These are phyloP conservation scores for Xylaria longipes DNA, from an alignment of 495 filamentous ascomycete genomes.

Conservation along the genomic window DNA sequence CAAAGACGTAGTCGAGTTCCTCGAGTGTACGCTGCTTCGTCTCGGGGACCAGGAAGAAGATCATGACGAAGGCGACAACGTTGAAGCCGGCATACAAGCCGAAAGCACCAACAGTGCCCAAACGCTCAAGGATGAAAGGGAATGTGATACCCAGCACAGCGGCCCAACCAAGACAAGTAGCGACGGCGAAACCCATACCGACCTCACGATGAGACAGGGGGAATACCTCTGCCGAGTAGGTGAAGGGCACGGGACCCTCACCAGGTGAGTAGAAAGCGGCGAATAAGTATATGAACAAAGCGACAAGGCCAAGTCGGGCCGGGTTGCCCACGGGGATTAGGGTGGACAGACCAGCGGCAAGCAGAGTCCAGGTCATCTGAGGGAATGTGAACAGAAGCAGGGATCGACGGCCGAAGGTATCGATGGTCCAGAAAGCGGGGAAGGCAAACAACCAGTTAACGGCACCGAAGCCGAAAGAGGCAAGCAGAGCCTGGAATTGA, in stretches of 20 bases:
- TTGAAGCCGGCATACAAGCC: conserved; percentile 69
- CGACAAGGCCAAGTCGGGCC: conserved; percentile 55
- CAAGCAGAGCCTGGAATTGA: conserved; percentile 66
- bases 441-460: conserved; percentile 86
- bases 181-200: conserved; percentile 77
- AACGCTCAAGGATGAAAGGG: conserved; percentile 63
- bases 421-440: conserved; percentile 84
- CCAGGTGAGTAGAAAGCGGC: conserved; percentile 77
- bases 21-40: conserved; percentile 74
- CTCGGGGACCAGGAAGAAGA: conserved; percentile 72
- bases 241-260: conserved; percentile 83
- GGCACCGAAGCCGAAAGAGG: conserved; percentile 79
- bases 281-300: conserved; percentile 76
- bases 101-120: conserved; percentile 63
- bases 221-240: conserved; percentile 80
- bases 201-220: conserved; percentile 76
- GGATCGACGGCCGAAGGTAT: conserved; percentile 78
- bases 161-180: conserved; percentile 72
- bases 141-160: conserved; percentile 69
- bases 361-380: conserved; percentile 79
- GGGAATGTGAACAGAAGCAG: conserved; percentile 87
- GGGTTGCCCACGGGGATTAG: conserved; percentile 63
- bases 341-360: conserved; percentile 74
- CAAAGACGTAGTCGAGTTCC: conserved; percentile 86
- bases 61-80: conserved; percentile 65